Evolutionary conservation across 2,329 filamentous ascomycete genomes (phyloP).

Genomic region (Rhynchosporium graminicola): DNA sequence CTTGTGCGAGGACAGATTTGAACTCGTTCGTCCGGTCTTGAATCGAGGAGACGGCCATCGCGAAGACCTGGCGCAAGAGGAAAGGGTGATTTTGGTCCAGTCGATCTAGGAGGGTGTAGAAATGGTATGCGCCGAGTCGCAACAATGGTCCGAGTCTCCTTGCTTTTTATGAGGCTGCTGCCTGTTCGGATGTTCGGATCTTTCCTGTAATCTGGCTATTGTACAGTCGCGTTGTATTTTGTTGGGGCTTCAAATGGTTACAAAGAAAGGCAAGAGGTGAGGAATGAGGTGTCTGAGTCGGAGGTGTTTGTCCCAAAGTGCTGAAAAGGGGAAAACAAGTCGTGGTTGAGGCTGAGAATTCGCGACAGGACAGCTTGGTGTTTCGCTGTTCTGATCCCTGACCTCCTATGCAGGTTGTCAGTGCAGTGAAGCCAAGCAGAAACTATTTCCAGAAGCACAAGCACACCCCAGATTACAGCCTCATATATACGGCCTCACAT

Average conservation of each 20-base stretch:
- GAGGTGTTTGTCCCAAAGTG: slow-evolving; percentile 4
- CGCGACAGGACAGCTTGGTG: slow-evolving; percentile 25
- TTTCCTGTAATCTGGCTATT: slow-evolving; percentile 6
- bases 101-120: background rate
- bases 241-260: slow-evolving; percentile 1
- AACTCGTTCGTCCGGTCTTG: slow-evolving; percentile 98
- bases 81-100: background rate
- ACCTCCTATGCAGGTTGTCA: background rate
- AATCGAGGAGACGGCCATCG: slow-evolving; percentile 73
- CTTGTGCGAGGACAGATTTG: slow-evolving; percentile 83
- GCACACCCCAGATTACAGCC: background rate
- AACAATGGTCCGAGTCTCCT: background rate
- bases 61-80: slow-evolving; percentile 6
- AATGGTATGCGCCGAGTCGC: slow-evolving; percentile 5
- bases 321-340: slow-evolving; percentile 8
- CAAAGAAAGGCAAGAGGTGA: slow-evolving; percentile 29
- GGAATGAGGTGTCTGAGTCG: slow-evolving; percentile 31
- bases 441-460: background rate
- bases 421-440: background rate
- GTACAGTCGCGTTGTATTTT: slow-evolving; percentile 11
- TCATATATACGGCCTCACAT: background rate
- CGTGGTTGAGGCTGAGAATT: background rate
- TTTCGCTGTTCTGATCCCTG: slow-evolving; percentile 17
- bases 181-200: slow-evolving; percentile 21
- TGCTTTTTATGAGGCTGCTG: slow-evolving; percentile 8